These are phyloP conservation scores for Wickerhamomyces canadensis DNA, from an alignment of 805 yeast species.

Conservation along the genomic window DNA sequence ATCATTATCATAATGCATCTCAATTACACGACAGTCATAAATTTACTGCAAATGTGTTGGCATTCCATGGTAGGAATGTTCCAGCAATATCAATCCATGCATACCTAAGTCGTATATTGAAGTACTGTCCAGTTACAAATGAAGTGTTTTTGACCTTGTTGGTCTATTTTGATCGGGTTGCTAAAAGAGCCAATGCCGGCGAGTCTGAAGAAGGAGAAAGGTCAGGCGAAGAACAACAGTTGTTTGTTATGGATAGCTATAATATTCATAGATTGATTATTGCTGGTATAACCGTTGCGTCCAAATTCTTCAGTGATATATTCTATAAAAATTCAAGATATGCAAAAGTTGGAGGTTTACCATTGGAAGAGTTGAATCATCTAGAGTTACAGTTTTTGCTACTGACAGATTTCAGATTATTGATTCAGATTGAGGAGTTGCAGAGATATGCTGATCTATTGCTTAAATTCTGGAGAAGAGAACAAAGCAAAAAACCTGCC, in stretches of 20 bases:
- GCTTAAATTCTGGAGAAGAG: constrained; percentile 78
- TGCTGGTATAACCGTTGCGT: constrained; percentile 91
- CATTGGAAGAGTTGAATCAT: constrained; percentile 87
- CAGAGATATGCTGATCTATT: constrained; percentile 86
- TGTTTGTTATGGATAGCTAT: constrained; percentile 93
- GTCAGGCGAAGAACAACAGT: constrained; percentile 32
- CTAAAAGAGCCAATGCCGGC: constrained; percentile 67
- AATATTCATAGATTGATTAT: constrained; percentile 92
- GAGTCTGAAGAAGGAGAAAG: constrained; percentile 22
- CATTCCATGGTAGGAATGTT: constrained; percentile 92
- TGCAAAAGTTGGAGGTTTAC: constrained; percentile 94
- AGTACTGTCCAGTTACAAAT: constrained; percentile 97
- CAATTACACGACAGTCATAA: constrained; percentile 32
- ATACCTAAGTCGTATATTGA: constrained; percentile 82
- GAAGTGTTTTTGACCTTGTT: constrained; percentile 87
- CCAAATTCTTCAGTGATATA: constrained; percentile 91
- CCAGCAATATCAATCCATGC: constrained; percentile 94
- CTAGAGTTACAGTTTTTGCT: constrained; percentile 85
- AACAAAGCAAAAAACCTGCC: constrained; percentile 24
- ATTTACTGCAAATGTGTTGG: constrained; percentile 65
- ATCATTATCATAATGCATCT: constrained; percentile 25
- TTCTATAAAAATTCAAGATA: constrained; percentile 92
- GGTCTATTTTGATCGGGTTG: constrained; percentile 92
- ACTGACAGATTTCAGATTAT: constrained; percentile 76
- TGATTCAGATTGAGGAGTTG: constrained; percentile 86